Evolutionary conservation across 805 yeast genomes (phyloP), one percentile per base, ranked within the genome.

Genomic region (Kuraishia molischiana): DNA sequence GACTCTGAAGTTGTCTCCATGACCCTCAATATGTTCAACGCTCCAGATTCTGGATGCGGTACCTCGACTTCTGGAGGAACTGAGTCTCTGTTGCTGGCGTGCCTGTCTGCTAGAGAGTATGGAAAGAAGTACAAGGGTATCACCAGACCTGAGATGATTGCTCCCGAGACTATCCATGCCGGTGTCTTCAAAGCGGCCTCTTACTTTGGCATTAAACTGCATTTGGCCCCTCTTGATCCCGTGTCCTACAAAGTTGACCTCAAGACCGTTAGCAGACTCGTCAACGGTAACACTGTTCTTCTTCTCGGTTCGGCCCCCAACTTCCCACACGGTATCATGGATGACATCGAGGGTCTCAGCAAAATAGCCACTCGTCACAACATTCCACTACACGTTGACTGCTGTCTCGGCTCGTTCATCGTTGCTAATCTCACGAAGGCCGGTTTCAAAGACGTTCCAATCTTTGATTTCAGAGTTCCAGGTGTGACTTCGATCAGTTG

Each of bases 401-500:
- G 96, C 32, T 90, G 98, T 56, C 64, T 90, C 24, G 98, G 98
- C 2, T 89, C 97, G 0, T 90, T 92, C 51, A 72, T 90, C 30
- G 84, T 86, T 32, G 78, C 95, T 2, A 86, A 81, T 51, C 71
- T 84, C 62, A 77, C 74, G 41, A 72, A 73, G 40, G 72, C 86
- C 2, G 83, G 83, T 2, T 66, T 60, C 36, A 54, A 49, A 10
- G 45, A 47, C 4, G 44, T 58, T 3, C 81, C 83, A 4, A 52
- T 62, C 10, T 89, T 90, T 60, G 97, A 92, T 56, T 90, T 90
- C 62, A 65, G 90, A 45, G 68, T 86, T 2, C 81, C 85, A 1
- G 92, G 92, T 24, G 97, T 92, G n/a, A 92, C 97, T 1, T 87
- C 97, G 2, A 90, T 90, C 41, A 85, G 95, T n/a, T 92, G 97